phyloP scores from a whole-genome alignment of 2,329 filamentous ascomycete genomes.

The Berkeleyomyces rouxiae region DNA sequence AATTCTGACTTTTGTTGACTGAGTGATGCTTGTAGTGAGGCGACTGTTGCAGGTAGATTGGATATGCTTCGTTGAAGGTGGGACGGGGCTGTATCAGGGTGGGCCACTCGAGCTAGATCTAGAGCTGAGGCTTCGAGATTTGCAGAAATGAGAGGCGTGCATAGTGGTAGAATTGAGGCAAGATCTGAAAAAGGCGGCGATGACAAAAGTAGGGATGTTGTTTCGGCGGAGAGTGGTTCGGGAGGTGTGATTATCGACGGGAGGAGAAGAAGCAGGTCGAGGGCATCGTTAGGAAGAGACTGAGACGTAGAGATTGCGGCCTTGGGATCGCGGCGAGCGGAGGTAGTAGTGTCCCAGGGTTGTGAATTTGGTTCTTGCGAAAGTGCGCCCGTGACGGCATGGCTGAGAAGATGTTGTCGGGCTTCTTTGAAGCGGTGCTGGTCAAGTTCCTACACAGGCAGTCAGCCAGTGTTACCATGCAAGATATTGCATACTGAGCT shows the following conservation, averaged over 20 bases:
- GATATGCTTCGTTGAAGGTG: slow-evolving; percentile 42
- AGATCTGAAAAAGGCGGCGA: slow-evolving; percentile 34
- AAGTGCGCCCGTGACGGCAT: slow-evolving; percentile 32
- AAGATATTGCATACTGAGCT: neutral
- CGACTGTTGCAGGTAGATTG: slow-evolving; percentile 27
- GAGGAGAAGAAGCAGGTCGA: slow-evolving; percentile 33
- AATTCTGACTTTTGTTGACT: slow-evolving; percentile 21
- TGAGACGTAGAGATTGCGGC: slow-evolving; percentile 15
- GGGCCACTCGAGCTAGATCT: slow-evolving; percentile 29
- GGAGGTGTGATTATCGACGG: slow-evolving; percentile 29
- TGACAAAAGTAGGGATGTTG: slow-evolving; percentile 29
- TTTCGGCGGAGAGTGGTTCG: slow-evolving; percentile 23
- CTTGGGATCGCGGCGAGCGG: slow-evolving; percentile 15
- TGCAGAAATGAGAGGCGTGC: slow-evolving; percentile 31
- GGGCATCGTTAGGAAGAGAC: slow-evolving; percentile 25
- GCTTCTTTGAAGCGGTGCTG: slow-evolving; percentile 31
- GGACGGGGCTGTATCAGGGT: slow-evolving; percentile 34
- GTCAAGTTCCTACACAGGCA: slow-evolving; percentile 29
- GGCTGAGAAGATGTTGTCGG: slow-evolving; percentile 33
- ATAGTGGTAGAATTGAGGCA: slow-evolving; percentile 29
- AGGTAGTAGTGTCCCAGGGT: slow-evolving; percentile 16
- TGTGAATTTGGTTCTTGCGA: slow-evolving; percentile 18
- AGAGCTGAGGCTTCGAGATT: slow-evolving; percentile 34
- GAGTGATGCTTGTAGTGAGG: slow-evolving; percentile 23
- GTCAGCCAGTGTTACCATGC: neutral